Conservation (phyloP, 2,329 filamentous ascomycete species). For the Escovopsis sp. region DNA sequence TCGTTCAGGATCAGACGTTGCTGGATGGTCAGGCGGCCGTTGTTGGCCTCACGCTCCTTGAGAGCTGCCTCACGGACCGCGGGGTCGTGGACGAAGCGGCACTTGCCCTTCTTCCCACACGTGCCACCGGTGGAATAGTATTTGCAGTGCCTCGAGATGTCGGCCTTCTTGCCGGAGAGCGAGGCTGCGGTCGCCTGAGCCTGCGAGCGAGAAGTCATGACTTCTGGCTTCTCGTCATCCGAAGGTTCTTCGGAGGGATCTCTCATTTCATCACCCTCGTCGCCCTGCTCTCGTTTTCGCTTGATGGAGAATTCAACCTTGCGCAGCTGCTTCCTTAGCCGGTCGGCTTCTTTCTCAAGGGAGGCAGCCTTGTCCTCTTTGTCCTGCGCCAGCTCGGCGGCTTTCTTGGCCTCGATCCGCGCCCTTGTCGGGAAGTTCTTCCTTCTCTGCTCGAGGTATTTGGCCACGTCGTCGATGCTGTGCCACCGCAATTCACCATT, state of each 20-base stretch:
- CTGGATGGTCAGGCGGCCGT: slow-evolving; percentile 50
- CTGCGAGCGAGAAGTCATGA: slow-evolving; percentile 33
- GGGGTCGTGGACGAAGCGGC: slow-evolving; percentile 55
- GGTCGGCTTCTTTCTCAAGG: slow-evolving; percentile 45
- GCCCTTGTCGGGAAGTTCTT: slow-evolving; percentile 68
- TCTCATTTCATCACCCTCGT: slow-evolving; percentile 52
- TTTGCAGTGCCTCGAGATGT: slow-evolving; percentile 53
- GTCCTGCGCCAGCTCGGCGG: slow-evolving; percentile 27
- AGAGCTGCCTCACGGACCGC: slow-evolving; percentile 48
- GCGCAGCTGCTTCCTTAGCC: slow-evolving; percentile 47
- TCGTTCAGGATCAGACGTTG: slow-evolving; percentile 53
- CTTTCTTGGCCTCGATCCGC: slow-evolving; percentile 49
- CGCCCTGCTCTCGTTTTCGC: slow-evolving; percentile 52
- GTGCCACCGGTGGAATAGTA: slow-evolving; percentile 55
- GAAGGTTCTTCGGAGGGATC: slow-evolving; percentile 36
- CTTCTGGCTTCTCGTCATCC: slow-evolving; percentile 45
- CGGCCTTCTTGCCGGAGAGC: slow-evolving; percentile 37
- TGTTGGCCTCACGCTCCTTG: slow-evolving; percentile 48
- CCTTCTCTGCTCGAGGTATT: slow-evolving; percentile 69
- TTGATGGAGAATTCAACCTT: slow-evolving; percentile 58
- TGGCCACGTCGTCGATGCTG: slow-evolving; percentile 54
- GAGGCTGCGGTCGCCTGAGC: slow-evolving; percentile 20
- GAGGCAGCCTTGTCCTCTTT: slow-evolving; percentile 48
- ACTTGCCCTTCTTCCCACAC: slow-evolving; percentile 62
- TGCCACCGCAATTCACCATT: neutral